Evolutionary conservation across 805 yeast species (phyloP).

Genomic region (Wickerhamiella qilinensis): DNA sequence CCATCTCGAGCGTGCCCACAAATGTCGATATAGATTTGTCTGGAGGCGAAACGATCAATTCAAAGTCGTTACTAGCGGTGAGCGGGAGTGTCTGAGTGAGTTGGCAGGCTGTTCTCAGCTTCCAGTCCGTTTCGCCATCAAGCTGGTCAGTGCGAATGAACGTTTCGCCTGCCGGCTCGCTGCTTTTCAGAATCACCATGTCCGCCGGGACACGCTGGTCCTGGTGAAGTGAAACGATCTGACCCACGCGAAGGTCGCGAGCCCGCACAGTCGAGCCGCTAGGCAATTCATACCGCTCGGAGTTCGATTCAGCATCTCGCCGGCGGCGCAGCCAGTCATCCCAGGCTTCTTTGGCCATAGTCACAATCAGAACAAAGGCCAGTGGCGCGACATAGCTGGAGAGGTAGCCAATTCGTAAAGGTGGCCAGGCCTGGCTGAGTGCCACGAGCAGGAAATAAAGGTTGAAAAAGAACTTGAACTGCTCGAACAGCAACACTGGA

Average conservation of each 20-base stretch:
- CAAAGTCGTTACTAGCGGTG: constrained; percentile 28
- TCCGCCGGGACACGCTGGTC: constrained; percentile 91
- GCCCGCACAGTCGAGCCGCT: constrained; percentile 28
- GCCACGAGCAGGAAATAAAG: constrained; percentile 86
- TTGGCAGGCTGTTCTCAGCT: constrained; percentile 62
- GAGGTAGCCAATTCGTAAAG: constrained; percentile 78
- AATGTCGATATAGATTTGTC: constrained; percentile 70
- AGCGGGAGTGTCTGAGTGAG: constrained; percentile 49
- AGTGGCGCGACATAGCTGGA: constrained; percentile 89
- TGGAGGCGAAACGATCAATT: constrained; percentile 64
- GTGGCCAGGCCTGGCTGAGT: constrained; percentile 80
- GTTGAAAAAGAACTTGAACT: constrained; percentile 92
- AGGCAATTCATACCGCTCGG: constrained; percentile 62
- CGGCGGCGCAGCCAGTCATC: constrained; percentile 86
- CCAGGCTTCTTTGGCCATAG: constrained; percentile 89
- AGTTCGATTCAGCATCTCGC: constrained; percentile 78
- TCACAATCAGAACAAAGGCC: constrained; percentile 79
- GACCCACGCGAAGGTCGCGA: constrained; percentile 67
- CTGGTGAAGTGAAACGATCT: constrained; percentile 60
- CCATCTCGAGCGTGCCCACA: constrained; percentile 52
- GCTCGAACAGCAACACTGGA: constrained; percentile 83
- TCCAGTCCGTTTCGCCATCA: constrained; percentile 99
- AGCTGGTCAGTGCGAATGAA: constrained; percentile 94
- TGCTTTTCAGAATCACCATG: constrained; percentile 65
- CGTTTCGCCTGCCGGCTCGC: constrained; percentile 68